Evolutionary conservation across 1,284 basidiomycete species (phyloP), one percentile per base, ranked within the genome.

Genomic region (Boletus smithii): DNA sequence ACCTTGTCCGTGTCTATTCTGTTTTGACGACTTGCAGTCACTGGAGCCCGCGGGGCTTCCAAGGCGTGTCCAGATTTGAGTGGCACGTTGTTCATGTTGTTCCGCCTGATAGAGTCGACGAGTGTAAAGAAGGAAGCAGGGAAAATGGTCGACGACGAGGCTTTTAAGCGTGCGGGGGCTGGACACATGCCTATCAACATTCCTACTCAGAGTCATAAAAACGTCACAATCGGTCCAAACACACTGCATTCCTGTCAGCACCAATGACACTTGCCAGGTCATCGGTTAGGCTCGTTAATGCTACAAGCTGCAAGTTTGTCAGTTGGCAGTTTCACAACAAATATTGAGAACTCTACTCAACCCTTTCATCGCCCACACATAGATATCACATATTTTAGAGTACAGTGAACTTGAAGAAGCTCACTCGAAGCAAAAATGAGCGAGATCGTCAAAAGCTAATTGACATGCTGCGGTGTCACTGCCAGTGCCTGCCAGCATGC

Each of bases 1-100:
- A 36, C 6, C 41, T 27, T 52, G 44, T 67, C 63, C 5, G 65
- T 63, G 33, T 63, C 62, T 30, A 41, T 38, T 16, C 61, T 65
- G 39, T 20, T 46, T 0, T 9, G 57, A 31, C 61, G 63, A 4
- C 22, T 18, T 22, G 20, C 22, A 1, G 65, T 67, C 5, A 56
- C 49, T 26, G 65, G 61, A 5, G 63, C 61, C 32, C 2, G 40
- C 3, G 37, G 29, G 36, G 58, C 60, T 9, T 35, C 51, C 22
- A 65, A 20, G 14, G 53, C 40, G 5, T 65, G 52, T 29, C 41
- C 34, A 4, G 48, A 60, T 27, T 47, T 60, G 31, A 60, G 59
- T 8, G 57, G 47, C 1, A 8, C 1, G 46, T 43, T 49, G 34
- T 47, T 46, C 61, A 64, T 63, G 38, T 34, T 50, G 36, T 35